These are phyloP conservation scores for Glebionis coronaria DNA, from an alignment of 129 eudicot genomes.

Conservation along the genomic window DNA sequence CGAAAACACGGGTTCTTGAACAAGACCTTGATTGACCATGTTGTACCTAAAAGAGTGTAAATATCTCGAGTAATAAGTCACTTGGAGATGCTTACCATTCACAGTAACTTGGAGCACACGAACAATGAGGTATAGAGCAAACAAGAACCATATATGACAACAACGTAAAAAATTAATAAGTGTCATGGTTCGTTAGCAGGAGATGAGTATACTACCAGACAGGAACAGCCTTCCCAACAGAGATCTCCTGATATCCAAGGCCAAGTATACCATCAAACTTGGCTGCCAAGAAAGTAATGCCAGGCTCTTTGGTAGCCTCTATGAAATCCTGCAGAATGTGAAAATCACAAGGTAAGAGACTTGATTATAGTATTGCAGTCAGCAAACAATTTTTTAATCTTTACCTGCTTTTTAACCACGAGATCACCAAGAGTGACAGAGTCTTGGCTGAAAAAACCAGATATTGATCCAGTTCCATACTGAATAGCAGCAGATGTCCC, in stretches of 20 bases:
- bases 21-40: constrained; percentile 92
- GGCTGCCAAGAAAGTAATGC: constrained; percentile 90
- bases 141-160: constrained; percentile 13
- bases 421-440: constrained; percentile 64
- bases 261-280: constrained; percentile 96
- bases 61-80: constrained; percentile 4
- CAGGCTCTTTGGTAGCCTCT: constrained; percentile 89
- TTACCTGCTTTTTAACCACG: constrained; percentile 76
- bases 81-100: neutral
- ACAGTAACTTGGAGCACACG: neutral
- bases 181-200: neutral
- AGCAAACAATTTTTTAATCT: neutral
- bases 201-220: constrained; percentile 55
- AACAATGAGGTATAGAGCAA: neutral
- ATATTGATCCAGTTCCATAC: constrained; percentile 89
- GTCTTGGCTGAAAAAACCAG: constrained; percentile 87
- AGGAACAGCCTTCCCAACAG: constrained; percentile 85
- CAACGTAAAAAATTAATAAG: neutral
- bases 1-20: constrained; percentile 79
- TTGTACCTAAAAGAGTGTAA: constrained; percentile 61
- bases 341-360: constrained; percentile 17
- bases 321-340: constrained; percentile 62
- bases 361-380: neutral
- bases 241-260: constrained; percentile 85
- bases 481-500: constrained; percentile 89